Percentiles rank a stretch among this genome's conserved stretches.
These are phyloP conservation scores for Otatea glauca DNA, from an alignment of 176 grass and related monocot species.

Conservation along the genomic window DNA sequence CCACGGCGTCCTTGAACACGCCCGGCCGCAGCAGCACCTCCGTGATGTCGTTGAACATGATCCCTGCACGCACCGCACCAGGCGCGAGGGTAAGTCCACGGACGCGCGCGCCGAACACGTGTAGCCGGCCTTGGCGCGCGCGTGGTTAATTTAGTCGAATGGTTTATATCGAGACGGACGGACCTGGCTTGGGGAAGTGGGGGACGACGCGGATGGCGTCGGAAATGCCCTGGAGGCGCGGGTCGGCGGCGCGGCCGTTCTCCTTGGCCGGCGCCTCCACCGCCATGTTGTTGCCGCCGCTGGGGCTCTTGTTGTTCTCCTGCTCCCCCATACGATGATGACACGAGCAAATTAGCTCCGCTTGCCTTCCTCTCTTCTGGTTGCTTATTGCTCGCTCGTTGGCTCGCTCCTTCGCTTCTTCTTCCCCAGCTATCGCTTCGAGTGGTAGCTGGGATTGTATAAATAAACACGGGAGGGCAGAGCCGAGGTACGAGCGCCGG, in stretches of 20 bases:
- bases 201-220: conserved; percentile 91
- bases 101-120: neutral
- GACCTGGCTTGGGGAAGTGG: conserved; percentile 95
- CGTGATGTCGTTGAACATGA: conserved; percentile 99
- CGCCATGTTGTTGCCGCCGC: neutral
- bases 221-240: conserved; percentile 77
- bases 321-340: conserved; percentile 50
- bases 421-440: conserved; percentile 35
- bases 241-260: conserved; percentile 51
- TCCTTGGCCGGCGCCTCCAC: conserved; percentile 38
- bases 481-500: neutral
- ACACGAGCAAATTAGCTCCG: neutral
- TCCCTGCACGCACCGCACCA: conserved; percentile 51
- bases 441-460: conserved; percentile 35
- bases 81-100: neutral
- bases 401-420: neutral
- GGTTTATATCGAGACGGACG: neutral
- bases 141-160: neutral
- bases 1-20: conserved; percentile 83
- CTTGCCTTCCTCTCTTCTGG: neutral
- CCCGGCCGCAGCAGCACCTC: conserved; percentile 71
- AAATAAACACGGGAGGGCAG: conserved; percentile 31
- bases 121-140: neutral
- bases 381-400: neutral
- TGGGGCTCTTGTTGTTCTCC: conserved; percentile 27